Base-by-base conservation (phyloP, 164 flowering plant genomes). In the Umbellularia californica region DNA sequence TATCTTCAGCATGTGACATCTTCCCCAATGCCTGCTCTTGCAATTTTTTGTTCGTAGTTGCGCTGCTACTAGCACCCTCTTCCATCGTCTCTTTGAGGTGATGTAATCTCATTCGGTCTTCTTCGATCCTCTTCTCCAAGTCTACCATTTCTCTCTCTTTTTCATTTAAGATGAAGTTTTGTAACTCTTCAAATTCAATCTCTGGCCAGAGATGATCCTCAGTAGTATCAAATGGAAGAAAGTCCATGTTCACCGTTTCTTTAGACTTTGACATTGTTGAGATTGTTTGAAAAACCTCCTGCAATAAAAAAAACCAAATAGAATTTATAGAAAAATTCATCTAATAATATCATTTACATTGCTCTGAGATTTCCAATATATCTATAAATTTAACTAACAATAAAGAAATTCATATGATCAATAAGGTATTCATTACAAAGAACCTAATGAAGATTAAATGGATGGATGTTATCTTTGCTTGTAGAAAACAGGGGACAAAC, bases 1-100 rank as follows among this genome's bases (percentile, higher is more conserved):
- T 88, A 66, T 89, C 93, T 72, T 88, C 90, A 3, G 91, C 89
- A 65, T 90, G 77, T 0, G 89, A 82, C 93, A 87, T 88, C 82
- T 78, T 81, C 75, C 79, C 55, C 19, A 77, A 66, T 11, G 83
- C 78, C 68, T 78, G 81, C 63, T 78, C 79, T 70, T 73, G 60
- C 0, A 75, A 72, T 64, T 66, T 75, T 58, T 67, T 78, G 2
- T 50, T 74, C 64, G 75, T 80, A n/a, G 65, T 17, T 23, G 72
- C 67, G 65, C 76, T 76, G n/a, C 78, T 79, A 5, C 80, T 27
- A 35, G 19, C 78, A 10, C 79, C 86, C 77, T 85, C 84, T 22
- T 79, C 79, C 51, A 84, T 84, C 77, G 80, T 80, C 66, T 85
- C 88, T 68, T 85, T 85, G 3, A 84, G 81, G 62, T 84, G 70